Evolutionary conservation across 495 filamentous ascomycete genomes (phyloP).

Genomic region (Penicillium odoratum): DNA sequence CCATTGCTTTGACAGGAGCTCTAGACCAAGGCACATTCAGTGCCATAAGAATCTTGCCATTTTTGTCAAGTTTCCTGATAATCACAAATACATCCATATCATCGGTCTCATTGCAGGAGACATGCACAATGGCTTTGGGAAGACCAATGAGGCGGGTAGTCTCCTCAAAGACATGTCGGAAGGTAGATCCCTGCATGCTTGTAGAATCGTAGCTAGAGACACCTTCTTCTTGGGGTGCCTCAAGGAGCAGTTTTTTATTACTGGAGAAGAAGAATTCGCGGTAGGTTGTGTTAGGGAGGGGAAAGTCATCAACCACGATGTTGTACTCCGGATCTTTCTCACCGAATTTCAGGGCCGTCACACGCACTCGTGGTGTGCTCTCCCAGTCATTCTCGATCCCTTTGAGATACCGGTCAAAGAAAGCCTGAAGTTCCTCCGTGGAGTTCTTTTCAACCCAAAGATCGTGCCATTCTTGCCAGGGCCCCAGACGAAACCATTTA

Average conservation of each 20-base stretch:
- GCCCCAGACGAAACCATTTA: conserved; percentile 32
- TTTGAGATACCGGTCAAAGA: conserved; percentile 43
- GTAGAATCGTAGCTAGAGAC: too few relatives aligned
- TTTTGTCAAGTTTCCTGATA: conserved; percentile 27
- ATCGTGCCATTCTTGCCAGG: conserved; percentile 45
- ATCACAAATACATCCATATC: conserved; percentile 40
- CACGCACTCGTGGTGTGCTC: conserved; percentile 37
- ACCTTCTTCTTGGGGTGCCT: too few relatives aligned
- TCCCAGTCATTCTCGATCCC: conserved; percentile 44
- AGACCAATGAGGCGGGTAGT: conserved; percentile 29
- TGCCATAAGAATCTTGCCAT: background rate
- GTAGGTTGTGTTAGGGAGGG: conserved; percentile 32
- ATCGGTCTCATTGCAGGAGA: conserved; percentile 32
- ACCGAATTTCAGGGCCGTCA: conserved; percentile 28
- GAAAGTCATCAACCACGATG: conserved; percentile 33
- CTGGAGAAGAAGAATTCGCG: conserved; percentile 4
- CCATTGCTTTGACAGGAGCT: background rate
- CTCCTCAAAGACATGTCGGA: conserved; percentile 25
- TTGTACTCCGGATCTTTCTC: conserved; percentile 23
- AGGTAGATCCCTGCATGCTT: background rate
- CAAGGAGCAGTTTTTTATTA: too few relatives aligned
- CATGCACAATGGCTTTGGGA: conserved; percentile 31
- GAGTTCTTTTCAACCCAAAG: conserved; percentile 27
- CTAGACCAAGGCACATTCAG: background rate
- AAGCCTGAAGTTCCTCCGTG: conserved; percentile 27